Percentiles rank a stretch among this genome's conserved stretches.
Conservation (phyloP, 2,329 filamentous ascomycete genomes). For the Fonsecaea pugnacius region DNA sequence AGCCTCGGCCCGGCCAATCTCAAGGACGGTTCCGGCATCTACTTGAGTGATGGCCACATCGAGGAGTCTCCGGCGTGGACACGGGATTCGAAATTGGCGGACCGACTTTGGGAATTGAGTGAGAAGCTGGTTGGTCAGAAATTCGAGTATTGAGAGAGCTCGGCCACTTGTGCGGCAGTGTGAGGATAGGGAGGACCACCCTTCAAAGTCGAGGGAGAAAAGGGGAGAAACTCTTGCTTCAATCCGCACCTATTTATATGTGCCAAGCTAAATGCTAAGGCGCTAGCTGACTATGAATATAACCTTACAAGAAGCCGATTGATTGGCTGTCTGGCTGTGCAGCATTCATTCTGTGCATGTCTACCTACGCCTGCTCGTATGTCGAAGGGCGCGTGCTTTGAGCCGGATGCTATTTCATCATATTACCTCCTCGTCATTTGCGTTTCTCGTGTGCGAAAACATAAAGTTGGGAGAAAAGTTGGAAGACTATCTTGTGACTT, state of each 20-base stretch:
- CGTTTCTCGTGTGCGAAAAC: neutral
- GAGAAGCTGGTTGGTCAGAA: constrained; percentile 19
- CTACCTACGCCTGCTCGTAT: neutral
- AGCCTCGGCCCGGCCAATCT: constrained; percentile 5
- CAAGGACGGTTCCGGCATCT: constrained; percentile 7
- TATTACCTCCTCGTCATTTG: neutral
- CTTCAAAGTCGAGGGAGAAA: no score
- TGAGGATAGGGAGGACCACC: no score
- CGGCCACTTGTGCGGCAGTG: no score
- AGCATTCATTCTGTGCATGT: neutral
- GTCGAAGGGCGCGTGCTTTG: neutral
- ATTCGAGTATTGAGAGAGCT: constrained; percentile 13
- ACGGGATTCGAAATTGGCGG: constrained; percentile 5
- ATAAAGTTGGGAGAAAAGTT: neutral
- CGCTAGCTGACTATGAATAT: no score
- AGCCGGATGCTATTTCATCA: neutral
- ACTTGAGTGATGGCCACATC: constrained; percentile 5
- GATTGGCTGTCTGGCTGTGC: neutral
- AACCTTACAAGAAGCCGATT: neutral
- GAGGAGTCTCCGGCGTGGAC: constrained; percentile 3
- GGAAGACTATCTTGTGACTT: neutral
- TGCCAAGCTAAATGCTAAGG: no score
- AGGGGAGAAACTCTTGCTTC: no score
- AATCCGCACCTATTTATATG: neutral
- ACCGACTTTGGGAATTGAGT: constrained; percentile 14